phyloP scores from a whole-genome alignment of 2,329 filamentous ascomycete species.

The Albifimbria verrucaria region DNA sequence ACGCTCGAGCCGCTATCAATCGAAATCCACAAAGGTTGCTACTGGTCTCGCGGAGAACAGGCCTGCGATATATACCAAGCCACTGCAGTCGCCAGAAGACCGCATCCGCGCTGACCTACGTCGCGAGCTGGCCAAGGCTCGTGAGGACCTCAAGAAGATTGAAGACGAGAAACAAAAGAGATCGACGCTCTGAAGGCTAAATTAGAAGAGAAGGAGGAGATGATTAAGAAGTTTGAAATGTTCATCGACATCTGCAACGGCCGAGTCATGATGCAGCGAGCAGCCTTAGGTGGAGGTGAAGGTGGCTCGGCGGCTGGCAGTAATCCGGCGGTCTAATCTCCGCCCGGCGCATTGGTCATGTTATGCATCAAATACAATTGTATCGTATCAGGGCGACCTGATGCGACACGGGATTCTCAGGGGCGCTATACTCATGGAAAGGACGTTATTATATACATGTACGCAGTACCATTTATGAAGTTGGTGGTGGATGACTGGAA shows the following conservation, averaged over 20 bases:
- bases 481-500: too few relatives aligned
- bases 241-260: conserved; percentile 69
- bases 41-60: conserved; percentile 57
- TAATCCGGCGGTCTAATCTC: conserved; percentile 19
- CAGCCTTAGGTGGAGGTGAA: too few relatives aligned
- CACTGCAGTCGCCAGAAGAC: conserved; percentile 60
- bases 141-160: conserved; percentile 53
- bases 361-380: conserved; percentile 3
- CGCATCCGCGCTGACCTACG: conserved; percentile 60
- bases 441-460: neutral
- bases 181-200: conserved; percentile 56
- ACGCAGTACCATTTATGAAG: too few relatives aligned
- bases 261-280: conserved; percentile 59
- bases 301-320: conserved; percentile 21
- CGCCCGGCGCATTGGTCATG: conserved; percentile 9
- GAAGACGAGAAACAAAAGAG: conserved; percentile 56
- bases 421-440: neutral
- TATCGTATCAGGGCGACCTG: neutral
- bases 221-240: conserved; percentile 64
- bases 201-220: conserved; percentile 60
- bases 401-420: neutral
- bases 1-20: conserved; percentile 64
- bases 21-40: conserved; percentile 62
- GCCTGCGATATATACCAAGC: conserved; percentile 65
- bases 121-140: conserved; percentile 55